Percentiles rank a stretch among this genome's conserved stretches.
phyloP scores from a whole-genome alignment of 2,329 filamentous ascomycete species.

The Fusarium nematophilum region DNA sequence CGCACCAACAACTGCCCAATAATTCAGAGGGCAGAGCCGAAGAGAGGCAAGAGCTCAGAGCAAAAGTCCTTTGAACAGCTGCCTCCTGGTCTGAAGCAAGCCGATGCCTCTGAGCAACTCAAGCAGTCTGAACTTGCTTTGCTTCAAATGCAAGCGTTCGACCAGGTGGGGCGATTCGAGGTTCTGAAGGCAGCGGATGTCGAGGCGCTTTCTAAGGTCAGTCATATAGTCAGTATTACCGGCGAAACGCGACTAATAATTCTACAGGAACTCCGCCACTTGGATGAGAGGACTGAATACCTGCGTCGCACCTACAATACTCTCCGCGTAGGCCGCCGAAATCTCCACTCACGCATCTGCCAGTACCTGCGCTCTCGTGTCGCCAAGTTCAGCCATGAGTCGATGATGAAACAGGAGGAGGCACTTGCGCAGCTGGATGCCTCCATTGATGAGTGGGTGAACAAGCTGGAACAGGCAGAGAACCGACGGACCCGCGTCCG shows the following conservation, averaged over 20 bases:
- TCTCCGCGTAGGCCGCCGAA: constrained; percentile 77
- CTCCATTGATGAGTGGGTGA: constrained; percentile 84
- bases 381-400: constrained; percentile 78
- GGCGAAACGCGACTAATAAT: constrained; percentile 11
- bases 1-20: constrained; percentile 51
- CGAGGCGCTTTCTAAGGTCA: constrained; percentile 72
- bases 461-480: constrained; percentile 81
- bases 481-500: constrained; percentile 79
- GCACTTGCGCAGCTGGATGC: constrained; percentile 79
- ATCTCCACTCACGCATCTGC: constrained; percentile 81
- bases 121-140: constrained; percentile 60
- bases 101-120: constrained; percentile 63
- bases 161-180: constrained; percentile 72
- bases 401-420: constrained; percentile 83
- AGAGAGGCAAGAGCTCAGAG: constrained; percentile 62
- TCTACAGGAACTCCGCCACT: constrained; percentile 73
- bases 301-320: constrained; percentile 81
- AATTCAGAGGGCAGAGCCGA: constrained; percentile 55
- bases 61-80: constrained; percentile 69
- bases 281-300: constrained; percentile 84
- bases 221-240: constrained; percentile 19
- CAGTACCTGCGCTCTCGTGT: constrained; percentile 78
- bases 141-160: constrained; percentile 70
- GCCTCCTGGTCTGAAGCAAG: constrained; percentile 67
- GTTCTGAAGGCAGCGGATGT: constrained; percentile 71